These are phyloP conservation scores for Cyberlindnera petersonii DNA, from an alignment of 805 yeast genomes.

Conservation along the genomic window DNA sequence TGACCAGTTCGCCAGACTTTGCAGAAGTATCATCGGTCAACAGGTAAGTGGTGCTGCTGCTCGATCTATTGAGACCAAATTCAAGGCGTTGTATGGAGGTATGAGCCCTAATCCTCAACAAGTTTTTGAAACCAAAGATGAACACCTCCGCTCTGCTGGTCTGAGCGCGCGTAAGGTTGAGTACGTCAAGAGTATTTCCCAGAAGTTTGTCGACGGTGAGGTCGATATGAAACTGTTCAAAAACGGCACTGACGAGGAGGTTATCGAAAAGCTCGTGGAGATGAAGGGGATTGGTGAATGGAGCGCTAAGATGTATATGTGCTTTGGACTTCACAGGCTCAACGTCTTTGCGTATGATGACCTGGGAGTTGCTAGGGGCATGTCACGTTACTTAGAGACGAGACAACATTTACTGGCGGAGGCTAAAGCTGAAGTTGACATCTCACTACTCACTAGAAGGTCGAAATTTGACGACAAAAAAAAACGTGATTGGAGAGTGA, in stretches of 20 bases:
- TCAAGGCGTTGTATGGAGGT: slow-evolving; percentile 35
- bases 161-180: slow-evolving; percentile 63
- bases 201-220: slow-evolving; percentile 41
- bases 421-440: slow-evolving; percentile 38
- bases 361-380: slow-evolving; percentile 82
- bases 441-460: slow-evolving; percentile 34
- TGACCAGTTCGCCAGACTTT: slow-evolving; percentile 39
- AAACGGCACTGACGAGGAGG: slow-evolving; percentile 38
- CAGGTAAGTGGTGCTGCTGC: slow-evolving; percentile 86
- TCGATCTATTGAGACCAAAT: slow-evolving; percentile 48
- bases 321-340: slow-evolving; percentile 61
- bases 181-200: slow-evolving; percentile 55
- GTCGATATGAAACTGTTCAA: slow-evolving; percentile 36
- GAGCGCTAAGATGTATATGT: slow-evolving; percentile 85
- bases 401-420: slow-evolving; percentile 47
- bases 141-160: slow-evolving; percentile 55
- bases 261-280: slow-evolving; percentile 44
- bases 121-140: slow-evolving; percentile 39
- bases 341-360: slow-evolving; percentile 78
- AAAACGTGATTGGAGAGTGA: slow-evolving; percentile 62
- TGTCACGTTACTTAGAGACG: slow-evolving; percentile 54
- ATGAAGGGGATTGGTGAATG: slow-evolving; percentile 78
- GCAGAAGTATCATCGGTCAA: slow-evolving; percentile 57
- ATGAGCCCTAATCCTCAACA: slow-evolving; percentile 40
- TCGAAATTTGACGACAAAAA: slow-evolving; percentile 31